Conservation (phyloP, 768 basidiomycete genomes). For the Crepidotus variabilis region DNA sequence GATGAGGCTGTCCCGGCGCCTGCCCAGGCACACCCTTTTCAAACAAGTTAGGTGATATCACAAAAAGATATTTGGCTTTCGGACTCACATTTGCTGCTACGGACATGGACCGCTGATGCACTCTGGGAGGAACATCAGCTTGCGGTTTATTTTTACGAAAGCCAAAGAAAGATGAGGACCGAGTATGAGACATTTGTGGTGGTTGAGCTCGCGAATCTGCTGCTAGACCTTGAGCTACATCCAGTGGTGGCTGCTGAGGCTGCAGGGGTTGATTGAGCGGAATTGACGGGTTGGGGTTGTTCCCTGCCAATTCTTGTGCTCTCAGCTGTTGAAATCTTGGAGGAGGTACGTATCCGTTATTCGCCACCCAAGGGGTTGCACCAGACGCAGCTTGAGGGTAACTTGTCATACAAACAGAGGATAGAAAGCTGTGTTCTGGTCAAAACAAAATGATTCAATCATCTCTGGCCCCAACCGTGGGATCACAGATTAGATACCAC, state of each 20-base stretch:
- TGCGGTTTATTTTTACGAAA: conserved; percentile 41
- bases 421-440: neutral
- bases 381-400: conserved; percentile 19
- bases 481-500: neutral
- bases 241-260: no score
- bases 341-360: conserved; percentile 26
- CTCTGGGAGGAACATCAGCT: conserved; percentile 17
- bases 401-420: neutral
- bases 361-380: conserved; percentile 22
- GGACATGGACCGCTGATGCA: conserved; percentile 13
- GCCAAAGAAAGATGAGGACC: conserved; percentile 65
- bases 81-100: neutral
- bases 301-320: conserved; percentile 9
- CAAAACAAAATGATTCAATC: neutral
- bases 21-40: conserved; percentile 8
- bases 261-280: no score
- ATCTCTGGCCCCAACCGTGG: neutral
- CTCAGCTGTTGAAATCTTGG: conserved; percentile 27
- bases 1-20: conserved; percentile 10
- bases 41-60: neutral
- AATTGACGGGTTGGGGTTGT: no score
- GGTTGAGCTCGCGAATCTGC: neutral
- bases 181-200: conserved; percentile 35
- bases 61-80: neutral
- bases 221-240: neutral